These are phyloP conservation scores for Perilla frutescens DNA, from an alignment of 257 asterid genomes.

Conservation along the genomic window DNA sequence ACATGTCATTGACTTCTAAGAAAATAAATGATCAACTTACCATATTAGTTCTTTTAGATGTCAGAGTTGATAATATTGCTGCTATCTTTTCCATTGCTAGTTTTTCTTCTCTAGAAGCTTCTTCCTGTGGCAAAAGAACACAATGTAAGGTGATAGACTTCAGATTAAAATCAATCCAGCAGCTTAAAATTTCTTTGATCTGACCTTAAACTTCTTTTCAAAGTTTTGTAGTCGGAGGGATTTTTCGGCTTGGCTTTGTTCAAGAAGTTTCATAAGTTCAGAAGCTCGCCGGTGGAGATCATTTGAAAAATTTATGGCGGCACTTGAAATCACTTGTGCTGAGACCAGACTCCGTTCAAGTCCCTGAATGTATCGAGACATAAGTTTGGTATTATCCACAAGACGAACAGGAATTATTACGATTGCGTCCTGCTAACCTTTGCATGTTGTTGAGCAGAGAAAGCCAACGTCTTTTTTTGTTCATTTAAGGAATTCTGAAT, in stretches of 20 bases:
- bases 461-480: constrained; percentile 57
- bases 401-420: background rate
- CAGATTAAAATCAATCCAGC: constrained; percentile 17
- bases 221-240: constrained; percentile 56
- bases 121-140: constrained; percentile 60
- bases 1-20: background rate
- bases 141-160: background rate
- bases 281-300: constrained; percentile 63
- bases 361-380: constrained; percentile 49
- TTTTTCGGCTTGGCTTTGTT: constrained; percentile 56
- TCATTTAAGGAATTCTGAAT: constrained; percentile 61
- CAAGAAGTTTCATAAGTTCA: constrained; percentile 59
- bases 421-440: constrained; percentile 54
- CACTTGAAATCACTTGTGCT: constrained; percentile 68
- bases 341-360: constrained; percentile 59
- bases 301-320: constrained; percentile 62
- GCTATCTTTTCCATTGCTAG: constrained; percentile 67
- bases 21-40: constrained; percentile 41
- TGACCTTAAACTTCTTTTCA: constrained; percentile 71
- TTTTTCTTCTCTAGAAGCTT: constrained; percentile 68
- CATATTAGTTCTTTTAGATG: constrained; percentile 58
- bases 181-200: background rate
- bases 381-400: constrained; percentile 15
- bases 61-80: constrained; percentile 61
- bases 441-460: constrained; percentile 69